Evolutionary conservation across 306 rosid genomes (phyloP), one percentile per base, ranked within the genome.

Genomic region (Prunus kanzakura): DNA sequence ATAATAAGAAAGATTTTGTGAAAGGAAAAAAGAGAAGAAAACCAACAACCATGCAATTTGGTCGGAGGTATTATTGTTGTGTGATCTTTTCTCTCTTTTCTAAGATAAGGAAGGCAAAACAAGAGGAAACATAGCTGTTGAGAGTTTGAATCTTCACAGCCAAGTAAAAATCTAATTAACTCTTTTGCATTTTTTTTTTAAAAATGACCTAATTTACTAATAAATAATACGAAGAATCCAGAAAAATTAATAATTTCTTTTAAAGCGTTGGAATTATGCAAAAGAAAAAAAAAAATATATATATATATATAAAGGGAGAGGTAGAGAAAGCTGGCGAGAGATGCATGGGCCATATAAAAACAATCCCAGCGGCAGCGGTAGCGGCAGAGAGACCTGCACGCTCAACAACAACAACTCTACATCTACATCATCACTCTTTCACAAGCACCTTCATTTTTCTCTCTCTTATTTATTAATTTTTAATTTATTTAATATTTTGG

Each of bases 271-370:
- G 61, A 38, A 38, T 70, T 29, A 25, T 18, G 22, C 11, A 32
- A 47, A 67, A 25, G 2, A 16, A 7, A 6, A 25, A 1, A 35
- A n/a, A n/a, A n/a, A n/a, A n/a, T n/a, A n/a, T 5, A 35, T 1
- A 35, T 0, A 35, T 14, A 79, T 43, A 25, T 4, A 8, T 20
- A 51, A 35, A 23, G 8, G 75, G 6, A 82, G 74, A 79, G 35
- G 22, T 10, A 64, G 67, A 76, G 73, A 79, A 83, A 83, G 86
- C 75, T 80, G 86, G 83, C 84, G 64, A 76, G 79, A 73, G 90
- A 79, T 64, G 88, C 86, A 83, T 80, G 90, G 89, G 83, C 68
- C 87, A 84, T 61, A 69, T 25, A 74, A 72, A 86, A 84, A 87
- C 82, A 86, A 84, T 84, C 67, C 76, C 82, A 81, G 76, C 79